Base-by-base conservation (phyloP, 2,329 filamentous ascomycete species). In the Fusarium continuum region DNA sequence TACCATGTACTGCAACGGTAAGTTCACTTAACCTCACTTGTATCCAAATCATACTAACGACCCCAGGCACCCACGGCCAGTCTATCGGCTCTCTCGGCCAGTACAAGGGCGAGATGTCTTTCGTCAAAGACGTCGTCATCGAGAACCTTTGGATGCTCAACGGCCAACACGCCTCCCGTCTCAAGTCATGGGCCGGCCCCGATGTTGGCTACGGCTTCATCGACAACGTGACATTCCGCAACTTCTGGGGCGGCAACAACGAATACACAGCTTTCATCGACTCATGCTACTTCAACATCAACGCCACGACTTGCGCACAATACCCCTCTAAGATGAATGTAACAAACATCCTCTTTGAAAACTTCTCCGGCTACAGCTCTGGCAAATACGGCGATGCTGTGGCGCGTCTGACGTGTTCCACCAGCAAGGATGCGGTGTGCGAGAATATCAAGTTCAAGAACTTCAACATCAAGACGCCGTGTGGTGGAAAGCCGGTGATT, bases 71-170 rank as follows among this genome's bases (percentile, higher is more conserved):
- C 3, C 66, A 65, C 14, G 62, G 67, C 4, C 47, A 70, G 22
- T 70, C 67, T 1, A 70, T 70, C 9, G 67, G 67, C 10, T 70
- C 67, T 14, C 60, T 70, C 3, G 67, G 67, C 1, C 67, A 70
- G 20, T 70, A 70, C 44, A 38, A 57, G 8, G 67, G 67, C 0
- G 67, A 70, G 31, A 62, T 63, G 47, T 70, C 67, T 1, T 66
- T 66, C 16, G 59, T 70, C 17, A 59, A 70, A n/a, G 67, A 70
- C 8, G 65, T 67, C 2, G 48, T 68, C 13, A 70, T 70, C 26
- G 68, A 70, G 7, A 70, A 70, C 8, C 63, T 70, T 20, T 70
- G 67, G 68, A 60, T 70, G 55, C 63, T 70, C 47, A 70, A 70
- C 39, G 67, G 68, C 7, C 55, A 70, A 7, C 60, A 70, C 39